Percentiles rank a stretch among this genome's conserved stretches.
Conservation (phyloP, 73 alveolate genomes). For the Paramecium biaurelia region DNA sequence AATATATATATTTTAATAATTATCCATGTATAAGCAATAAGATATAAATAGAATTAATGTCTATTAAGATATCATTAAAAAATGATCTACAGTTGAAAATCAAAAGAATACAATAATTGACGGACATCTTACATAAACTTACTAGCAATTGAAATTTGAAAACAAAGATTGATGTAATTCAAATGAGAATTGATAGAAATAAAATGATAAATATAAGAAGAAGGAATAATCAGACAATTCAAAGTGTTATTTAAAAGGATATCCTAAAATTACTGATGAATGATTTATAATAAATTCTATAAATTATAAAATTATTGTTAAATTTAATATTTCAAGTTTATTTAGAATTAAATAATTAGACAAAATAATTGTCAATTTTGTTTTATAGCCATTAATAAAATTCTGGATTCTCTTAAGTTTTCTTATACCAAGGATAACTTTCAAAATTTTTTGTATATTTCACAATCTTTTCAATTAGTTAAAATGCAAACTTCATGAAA, state of each 20-base stretch:
- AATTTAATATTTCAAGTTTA: background rate
- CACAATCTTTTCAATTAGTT: background rate
- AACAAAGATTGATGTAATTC: too few relatives aligned
- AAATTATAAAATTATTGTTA: background rate
- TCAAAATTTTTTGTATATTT: background rate
- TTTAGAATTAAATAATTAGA: background rate
- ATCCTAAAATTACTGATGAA: background rate
- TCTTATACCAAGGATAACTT: background rate
- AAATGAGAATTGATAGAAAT: too few relatives aligned
- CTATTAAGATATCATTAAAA: background rate
- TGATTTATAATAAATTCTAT: background rate
- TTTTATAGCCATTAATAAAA: background rate
- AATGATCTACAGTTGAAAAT: too few relatives aligned
- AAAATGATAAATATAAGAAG: too few relatives aligned
- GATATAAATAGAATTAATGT: background rate
- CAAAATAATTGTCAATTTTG: background rate
- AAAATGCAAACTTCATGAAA: background rate
- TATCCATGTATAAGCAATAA: background rate
- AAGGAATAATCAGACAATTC: background rate
- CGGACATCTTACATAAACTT: background rate
- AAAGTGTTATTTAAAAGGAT: background rate
- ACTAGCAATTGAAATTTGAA: too few relatives aligned
- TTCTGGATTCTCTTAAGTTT: background rate
- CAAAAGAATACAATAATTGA: too few relatives aligned
- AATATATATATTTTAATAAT: background rate